phyloP scores from a whole-genome alignment of 2,329 filamentous ascomycete species.

The Bisporella sp. region DNA sequence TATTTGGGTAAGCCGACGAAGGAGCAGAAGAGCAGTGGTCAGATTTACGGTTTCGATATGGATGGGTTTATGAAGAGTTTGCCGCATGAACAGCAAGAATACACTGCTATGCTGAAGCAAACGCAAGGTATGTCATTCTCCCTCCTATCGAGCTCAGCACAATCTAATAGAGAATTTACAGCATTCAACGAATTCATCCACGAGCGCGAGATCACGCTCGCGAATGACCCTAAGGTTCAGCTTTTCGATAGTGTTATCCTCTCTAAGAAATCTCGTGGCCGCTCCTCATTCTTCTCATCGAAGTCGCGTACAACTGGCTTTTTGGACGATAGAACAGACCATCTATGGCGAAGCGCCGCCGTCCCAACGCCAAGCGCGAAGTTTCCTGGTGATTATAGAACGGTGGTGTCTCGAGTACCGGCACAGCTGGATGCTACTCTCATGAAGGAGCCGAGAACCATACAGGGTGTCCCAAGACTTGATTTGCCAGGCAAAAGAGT shows the following conservation, averaged over 20 bases:
- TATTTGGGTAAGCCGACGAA: slow-evolving; percentile 51
- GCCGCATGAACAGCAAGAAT: slow-evolving; percentile 59
- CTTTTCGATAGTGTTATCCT: slow-evolving; percentile 82
- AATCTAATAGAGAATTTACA: slow-evolving; percentile 36
- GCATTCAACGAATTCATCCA: slow-evolving; percentile 81
- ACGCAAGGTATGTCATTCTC: slow-evolving; percentile 48
- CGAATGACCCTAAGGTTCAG: slow-evolving; percentile 58
- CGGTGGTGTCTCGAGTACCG: slow-evolving; percentile 60
- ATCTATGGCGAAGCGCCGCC: slow-evolving; percentile 68
- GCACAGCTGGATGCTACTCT: slow-evolving; percentile 76
- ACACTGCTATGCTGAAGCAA: slow-evolving; percentile 55
- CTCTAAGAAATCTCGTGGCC: slow-evolving; percentile 62
- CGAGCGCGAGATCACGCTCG: slow-evolving; percentile 61
- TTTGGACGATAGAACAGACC: slow-evolving; percentile 66
- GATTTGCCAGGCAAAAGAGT: slow-evolving; percentile 26
- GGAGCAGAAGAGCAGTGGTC: slow-evolving; percentile 53
- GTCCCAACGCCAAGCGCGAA: slow-evolving; percentile 54
- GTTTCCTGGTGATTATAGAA: slow-evolving; percentile 56
- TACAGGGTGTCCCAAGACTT: slow-evolving; percentile 74
- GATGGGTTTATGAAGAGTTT: slow-evolving; percentile 57
- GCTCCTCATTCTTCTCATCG: slow-evolving; percentile 44
- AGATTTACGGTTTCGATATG: slow-evolving; percentile 59
- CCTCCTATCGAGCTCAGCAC: slow-evolving; percentile 9
- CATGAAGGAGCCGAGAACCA: slow-evolving; percentile 87
- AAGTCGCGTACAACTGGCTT: slow-evolving; percentile 42